Conservation (phyloP, 2,329 filamentous ascomycete genomes). For the Emmonsiellopsis sp. region DNA sequence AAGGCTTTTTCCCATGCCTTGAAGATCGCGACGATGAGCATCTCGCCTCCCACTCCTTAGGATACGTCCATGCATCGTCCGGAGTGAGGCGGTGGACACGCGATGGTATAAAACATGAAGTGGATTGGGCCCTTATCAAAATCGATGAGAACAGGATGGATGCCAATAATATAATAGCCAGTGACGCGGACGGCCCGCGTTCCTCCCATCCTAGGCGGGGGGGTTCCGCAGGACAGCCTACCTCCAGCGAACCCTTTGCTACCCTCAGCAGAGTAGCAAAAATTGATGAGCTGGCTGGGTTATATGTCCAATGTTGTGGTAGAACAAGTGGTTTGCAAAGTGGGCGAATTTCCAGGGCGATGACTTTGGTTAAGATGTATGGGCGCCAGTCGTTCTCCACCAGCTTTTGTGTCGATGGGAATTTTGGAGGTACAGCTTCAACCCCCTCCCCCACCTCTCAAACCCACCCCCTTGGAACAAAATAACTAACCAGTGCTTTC, state of each 20-base stretch:
- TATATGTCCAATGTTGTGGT: constrained; percentile 78
- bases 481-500: neutral
- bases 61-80: constrained; percentile 79
- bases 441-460: constrained; percentile 6
- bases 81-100: constrained; percentile 69
- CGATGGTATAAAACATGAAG: constrained; percentile 71
- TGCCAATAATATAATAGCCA: constrained; percentile 56
- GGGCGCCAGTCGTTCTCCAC: constrained; percentile 73
- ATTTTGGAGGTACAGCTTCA: constrained; percentile 42
- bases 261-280: constrained; percentile 48
- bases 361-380: constrained; percentile 79
- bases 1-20: constrained; percentile 72
- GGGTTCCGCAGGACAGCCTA: constrained; percentile 38
- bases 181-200: constrained; percentile 18
- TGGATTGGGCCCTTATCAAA: constrained; percentile 89
- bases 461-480: neutral
- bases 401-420: constrained; percentile 53
- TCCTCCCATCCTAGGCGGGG: constrained; percentile 11
- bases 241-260: constrained; percentile 24
- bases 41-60: constrained; percentile 68
- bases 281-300: constrained; percentile 53
- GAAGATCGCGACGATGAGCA: constrained; percentile 72
- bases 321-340: constrained; percentile 75
- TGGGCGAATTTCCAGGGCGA: constrained; percentile 65
- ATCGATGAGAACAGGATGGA: constrained; percentile 65